Evolutionary conservation across 805 yeast species (phyloP), one percentile per base, ranked within the genome.

Genomic region (Candida dendrica): DNA sequence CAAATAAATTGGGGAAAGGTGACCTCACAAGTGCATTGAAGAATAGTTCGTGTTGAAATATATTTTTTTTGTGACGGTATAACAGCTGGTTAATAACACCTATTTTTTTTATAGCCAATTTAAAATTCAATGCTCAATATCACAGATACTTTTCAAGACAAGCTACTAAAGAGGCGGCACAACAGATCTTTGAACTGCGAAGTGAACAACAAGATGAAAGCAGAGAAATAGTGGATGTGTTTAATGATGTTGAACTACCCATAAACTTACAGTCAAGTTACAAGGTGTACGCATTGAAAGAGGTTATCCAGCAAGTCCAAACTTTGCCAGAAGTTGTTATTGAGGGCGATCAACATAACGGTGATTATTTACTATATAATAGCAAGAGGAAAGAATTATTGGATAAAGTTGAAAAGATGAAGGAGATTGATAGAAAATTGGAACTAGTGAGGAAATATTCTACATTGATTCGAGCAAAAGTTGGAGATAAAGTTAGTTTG

Each of bases 171-270:
- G 51, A 53, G 29, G 38, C 45, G 3, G 38, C 45, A 15, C 54
- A 53, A 18, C 60, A 56, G 20, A 46, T 55, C 2, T 9, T 41
- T 3, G 40, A 42, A 9, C 13, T 53, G 20, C 42, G 53, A 48
- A 42, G 45, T 5, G 46, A 47, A 10, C 31, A 41, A 26, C 13
- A 34, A 1, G 40, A 39, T 4, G 34, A 43, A 6, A 39, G 43
- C 16, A 35, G 44, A 4, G 34, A 38, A 8, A 16, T 42, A 0
- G 6, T 55, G 3, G 9, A 16, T 3, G 32, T 43, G 2, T 15
- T 55, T 6, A 41, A 34, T 10, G 38, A 38, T 6, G 13, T 45
- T 3, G 51, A 47, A 8, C 24, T 52, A 2, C 55, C 58, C 1
- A 29, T 47, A 4, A 40, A 47, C 16, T 27, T 52, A 14, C 37